Evolutionary conservation across 2,329 filamentous ascomycete genomes (phyloP).

Genomic region (Malbranchea zuffiana): DNA sequence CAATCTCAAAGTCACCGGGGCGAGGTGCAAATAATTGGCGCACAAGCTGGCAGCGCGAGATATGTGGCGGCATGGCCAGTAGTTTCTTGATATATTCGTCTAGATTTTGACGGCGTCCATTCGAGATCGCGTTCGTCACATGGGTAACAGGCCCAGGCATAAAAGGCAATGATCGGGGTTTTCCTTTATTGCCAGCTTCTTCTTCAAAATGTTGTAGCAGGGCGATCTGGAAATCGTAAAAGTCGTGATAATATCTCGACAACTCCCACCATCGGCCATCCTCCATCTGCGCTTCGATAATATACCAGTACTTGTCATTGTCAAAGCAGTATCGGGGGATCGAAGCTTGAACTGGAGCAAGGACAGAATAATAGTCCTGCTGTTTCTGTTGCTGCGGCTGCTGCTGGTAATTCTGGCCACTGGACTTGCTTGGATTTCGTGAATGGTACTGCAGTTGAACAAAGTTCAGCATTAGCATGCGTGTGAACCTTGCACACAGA

Average conservation of each 20-base stretch:
- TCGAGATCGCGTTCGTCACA: constrained; percentile 94
- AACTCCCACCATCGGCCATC: constrained; percentile 89
- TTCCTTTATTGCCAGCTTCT: constrained; percentile 76
- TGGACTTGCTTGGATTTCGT: constrained; percentile 29
- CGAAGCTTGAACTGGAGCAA: constrained; percentile 67
- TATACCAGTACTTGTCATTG: constrained; percentile 98
- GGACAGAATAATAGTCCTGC: constrained; percentile 42
- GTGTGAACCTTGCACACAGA: constrained; percentile 16
- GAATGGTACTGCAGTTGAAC: constrained; percentile 25
- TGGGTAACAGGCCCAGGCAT: constrained; percentile 98
- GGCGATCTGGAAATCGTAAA: constrained; percentile 97
- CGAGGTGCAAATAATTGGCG: constrained; percentile 84
- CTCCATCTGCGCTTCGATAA: constrained; percentile 82
- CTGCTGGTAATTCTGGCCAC: constrained; percentile 23
- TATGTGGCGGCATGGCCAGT: constrained; percentile 69
- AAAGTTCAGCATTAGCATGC: constrained; percentile 11
- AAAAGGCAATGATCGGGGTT: constrained; percentile 77
- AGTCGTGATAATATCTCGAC: constrained; percentile 92
- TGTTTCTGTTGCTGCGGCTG: constrained; percentile 35
- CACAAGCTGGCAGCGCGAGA: constrained; percentile 72
- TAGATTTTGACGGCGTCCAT: constrained; percentile 80
- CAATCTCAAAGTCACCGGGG: constrained; percentile 87
- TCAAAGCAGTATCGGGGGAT: constrained; percentile 92
- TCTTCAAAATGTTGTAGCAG: constrained; percentile 83
- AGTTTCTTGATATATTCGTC: constrained; percentile 94